Evolutionary conservation across 257 asterid species (phyloP), one percentile per base, ranked within the genome.

Genomic region (Solanum virginianum): DNA sequence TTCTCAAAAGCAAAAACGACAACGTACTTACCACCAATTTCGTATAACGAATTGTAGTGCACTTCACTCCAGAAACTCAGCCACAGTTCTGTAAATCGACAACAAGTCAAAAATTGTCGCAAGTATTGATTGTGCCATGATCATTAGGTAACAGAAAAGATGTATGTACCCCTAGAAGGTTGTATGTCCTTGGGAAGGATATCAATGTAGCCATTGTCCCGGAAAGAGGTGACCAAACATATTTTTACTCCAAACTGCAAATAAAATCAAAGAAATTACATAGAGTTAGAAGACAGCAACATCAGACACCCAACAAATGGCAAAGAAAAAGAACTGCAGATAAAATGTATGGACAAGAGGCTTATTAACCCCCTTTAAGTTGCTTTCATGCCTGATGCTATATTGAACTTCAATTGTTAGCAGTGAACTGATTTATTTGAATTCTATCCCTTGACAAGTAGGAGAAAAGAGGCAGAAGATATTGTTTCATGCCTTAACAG

Each of bases 1-100:
- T 22, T 65, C 70, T 53, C 14, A 13, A 55, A 20, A 57, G 29
- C 5, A 0, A 47, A 66, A 65, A 14, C 26, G 24, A 54, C 10
- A 47, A 15, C 8, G 1, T 16, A 56, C 55, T 86, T 82, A 92
- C 99, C 99, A 92, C 98, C 98, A 47, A 86, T 87, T 91, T 92
- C 98, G 85, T 96, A 93, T 80, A 96, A 84, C 9, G 98, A 96
- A 74, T 94, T 96, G 82, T 96, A 96, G 89, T 96, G 99, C 60
- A 96, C 91, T 87, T 96, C 99, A n/a, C 99, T 94, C 99, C 99
- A 96, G 90, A 96, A 96, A 94, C 99, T 96, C 89, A 96, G 93
- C 98, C 99, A 96, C 86, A 94, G 74, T 90, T 93, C 98, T 95
- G 82, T 41, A 87, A 81, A 80, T 12, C 24, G 6, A 84, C 29